A percentile compares a stretch with the other conserved stretches of the same genome.
Conservation (phyloP, 2,329 filamentous ascomycete species). For the Cercospora brassicicola region DNA sequence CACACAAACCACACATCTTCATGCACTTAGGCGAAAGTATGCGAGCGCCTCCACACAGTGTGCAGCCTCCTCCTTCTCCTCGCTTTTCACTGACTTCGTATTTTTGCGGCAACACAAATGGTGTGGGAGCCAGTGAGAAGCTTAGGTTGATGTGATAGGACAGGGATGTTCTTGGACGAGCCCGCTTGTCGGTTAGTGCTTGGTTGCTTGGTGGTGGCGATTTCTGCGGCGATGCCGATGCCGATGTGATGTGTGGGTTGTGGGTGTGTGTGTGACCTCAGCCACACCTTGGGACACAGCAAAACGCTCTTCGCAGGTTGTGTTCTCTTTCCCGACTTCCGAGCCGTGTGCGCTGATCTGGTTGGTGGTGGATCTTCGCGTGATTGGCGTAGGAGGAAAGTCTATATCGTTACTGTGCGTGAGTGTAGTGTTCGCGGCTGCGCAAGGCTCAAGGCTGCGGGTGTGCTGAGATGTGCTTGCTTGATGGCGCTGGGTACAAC, state of each 20-base stretch:
- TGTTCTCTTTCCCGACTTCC: neutral
- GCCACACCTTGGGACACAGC: neutral
- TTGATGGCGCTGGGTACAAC: too few relatives aligned
- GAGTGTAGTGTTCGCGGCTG: neutral
- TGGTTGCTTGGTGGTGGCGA: neutral
- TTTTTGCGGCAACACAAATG: too few relatives aligned
- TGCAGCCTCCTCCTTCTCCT: too few relatives aligned
- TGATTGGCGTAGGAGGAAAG: neutral
- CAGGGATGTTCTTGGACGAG: neutral
- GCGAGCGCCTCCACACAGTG: neutral
- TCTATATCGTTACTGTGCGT: neutral
- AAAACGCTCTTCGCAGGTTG: too few relatives aligned
- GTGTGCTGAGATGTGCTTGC: neutral
- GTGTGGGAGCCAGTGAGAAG: neutral
- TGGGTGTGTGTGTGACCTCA: neutral
- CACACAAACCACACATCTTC: neutral
- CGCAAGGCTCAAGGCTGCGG: neutral
- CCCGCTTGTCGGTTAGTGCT: too few relatives aligned
- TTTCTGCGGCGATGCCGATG: neutral
- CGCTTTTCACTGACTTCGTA: too few relatives aligned
- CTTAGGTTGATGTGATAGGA: neutral
- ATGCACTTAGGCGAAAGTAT: conserved; percentile 11
- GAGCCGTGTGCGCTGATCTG: neutral
- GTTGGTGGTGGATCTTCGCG: neutral
- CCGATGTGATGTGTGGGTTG: neutral